A percentile compares a stretch with the other conserved stretches of the same genome.
Conservation (phyloP, 2,329 filamentous ascomycete genomes). For the Colletotrichum acutatum region DNA sequence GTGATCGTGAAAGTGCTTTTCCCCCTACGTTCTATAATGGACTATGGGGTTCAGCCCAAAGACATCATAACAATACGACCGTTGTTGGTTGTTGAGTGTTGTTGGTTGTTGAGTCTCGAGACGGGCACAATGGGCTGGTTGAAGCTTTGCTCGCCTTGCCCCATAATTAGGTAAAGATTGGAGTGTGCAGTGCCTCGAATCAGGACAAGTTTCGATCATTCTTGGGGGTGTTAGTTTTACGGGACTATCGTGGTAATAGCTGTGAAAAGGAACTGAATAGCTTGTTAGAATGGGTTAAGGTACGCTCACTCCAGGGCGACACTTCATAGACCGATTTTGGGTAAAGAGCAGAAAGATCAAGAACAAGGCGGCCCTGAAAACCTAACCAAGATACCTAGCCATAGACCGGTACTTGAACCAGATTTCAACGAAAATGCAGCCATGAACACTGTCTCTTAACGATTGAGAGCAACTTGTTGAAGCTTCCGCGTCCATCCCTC, state of each 20-base stretch:
- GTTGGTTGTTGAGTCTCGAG: background rate
- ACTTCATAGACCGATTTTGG: too few species aligned
- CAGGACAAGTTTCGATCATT: background rate
- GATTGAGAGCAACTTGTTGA: background rate
- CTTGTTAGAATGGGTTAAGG: too few species aligned
- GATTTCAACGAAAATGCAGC: background rate
- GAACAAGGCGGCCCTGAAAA: background rate
- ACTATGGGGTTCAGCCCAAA: background rate
- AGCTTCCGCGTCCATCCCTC: background rate
- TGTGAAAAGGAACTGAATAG: background rate
- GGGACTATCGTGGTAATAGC: background rate
- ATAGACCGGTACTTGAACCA: background rate
- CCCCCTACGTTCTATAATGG: too few species aligned
- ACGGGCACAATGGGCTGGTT: background rate
- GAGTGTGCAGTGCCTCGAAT: background rate
- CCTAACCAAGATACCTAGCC: background rate
- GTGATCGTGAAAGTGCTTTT: background rate
- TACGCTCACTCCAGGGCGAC: too few species aligned
- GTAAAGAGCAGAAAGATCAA: background rate
- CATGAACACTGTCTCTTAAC: background rate
- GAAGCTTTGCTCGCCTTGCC: background rate
- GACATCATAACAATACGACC: background rate
- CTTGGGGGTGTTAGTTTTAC: background rate
- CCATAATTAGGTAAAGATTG: background rate
- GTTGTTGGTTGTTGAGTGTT: background rate